phyloP scores from a whole-genome alignment of 192 early-diverging fungal species.

The Pilobolus umbonatus region DNA sequence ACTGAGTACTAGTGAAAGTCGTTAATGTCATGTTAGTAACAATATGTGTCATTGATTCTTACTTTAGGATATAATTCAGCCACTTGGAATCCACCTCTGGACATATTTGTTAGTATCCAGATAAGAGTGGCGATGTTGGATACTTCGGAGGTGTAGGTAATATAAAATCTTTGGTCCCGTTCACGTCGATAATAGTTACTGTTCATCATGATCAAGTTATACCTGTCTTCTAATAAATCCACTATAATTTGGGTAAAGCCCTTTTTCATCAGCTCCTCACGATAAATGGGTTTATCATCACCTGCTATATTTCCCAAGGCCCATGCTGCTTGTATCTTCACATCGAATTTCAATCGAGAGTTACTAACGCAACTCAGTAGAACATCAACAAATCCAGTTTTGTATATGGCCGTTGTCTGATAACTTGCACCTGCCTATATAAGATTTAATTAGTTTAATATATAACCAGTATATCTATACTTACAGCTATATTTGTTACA shows the following conservation, averaged over 20 bases:
- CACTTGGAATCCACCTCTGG: conserved; percentile 31
- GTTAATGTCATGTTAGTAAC: no score
- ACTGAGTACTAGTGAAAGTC: conserved; percentile 1
- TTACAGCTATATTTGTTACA: conserved; percentile 38
- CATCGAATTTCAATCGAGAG: background rate
- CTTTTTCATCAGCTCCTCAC: conserved; percentile 22
- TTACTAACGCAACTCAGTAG: conserved; percentile 8
- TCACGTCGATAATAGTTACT: no score
- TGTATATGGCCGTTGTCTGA: conserved; percentile 24
- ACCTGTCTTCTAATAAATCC: background rate
- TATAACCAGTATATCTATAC: background rate
- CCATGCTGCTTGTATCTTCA: conserved; percentile 35
- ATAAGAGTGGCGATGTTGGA: conserved; percentile 24
- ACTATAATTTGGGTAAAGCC: conserved; percentile 15
- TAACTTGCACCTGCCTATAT: conserved; percentile 29
- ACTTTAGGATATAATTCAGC: conserved; percentile 20
- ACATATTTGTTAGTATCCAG: conserved; percentile 37
- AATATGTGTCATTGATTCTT: background rate
- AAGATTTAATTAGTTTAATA: background rate
- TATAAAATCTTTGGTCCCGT: no score
- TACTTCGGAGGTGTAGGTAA: no score
- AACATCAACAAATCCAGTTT: conserved; percentile 20
- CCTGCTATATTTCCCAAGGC: conserved; percentile 37
- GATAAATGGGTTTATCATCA: conserved; percentile 12
- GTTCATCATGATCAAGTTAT: conserved; percentile 12